Evolutionary conservation across 2,329 filamentous ascomycete genomes (phyloP).

Genomic region (Xylaria sp.): DNA sequence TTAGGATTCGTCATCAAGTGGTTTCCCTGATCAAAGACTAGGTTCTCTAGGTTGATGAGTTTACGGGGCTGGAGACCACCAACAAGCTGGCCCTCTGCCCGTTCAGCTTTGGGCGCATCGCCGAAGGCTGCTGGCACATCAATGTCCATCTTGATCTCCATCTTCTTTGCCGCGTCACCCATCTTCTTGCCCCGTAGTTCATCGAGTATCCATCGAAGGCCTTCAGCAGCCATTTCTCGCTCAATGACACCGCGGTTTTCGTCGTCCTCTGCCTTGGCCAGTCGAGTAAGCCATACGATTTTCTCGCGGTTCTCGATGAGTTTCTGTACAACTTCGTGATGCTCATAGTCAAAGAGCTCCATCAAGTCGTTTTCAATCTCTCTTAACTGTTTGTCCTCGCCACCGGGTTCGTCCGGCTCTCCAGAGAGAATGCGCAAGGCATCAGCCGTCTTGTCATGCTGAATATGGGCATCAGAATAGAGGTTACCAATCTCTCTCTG

Average conservation of each 20-base stretch:
- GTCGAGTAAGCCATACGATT: constrained; percentile 88
- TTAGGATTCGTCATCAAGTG: constrained; percentile 99
- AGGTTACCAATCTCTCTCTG: constrained; percentile 85
- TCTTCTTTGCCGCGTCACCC: constrained; percentile 57
- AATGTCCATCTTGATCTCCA: constrained; percentile 95
- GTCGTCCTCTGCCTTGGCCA: constrained; percentile 76
- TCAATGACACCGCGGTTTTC: constrained; percentile 73
- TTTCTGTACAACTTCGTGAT: constrained; percentile 86
- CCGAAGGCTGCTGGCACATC: constrained; percentile 62
- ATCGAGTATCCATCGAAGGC: constrained; percentile 78
- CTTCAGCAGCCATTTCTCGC: constrained; percentile 85
- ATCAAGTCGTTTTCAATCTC: constrained; percentile 98
- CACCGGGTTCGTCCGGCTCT: constrained; percentile 61
- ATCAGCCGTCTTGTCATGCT: constrained; percentile 85
- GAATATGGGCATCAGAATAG: constrained; percentile 86
- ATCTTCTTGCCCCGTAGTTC: constrained; percentile 73
- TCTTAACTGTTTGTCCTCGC: constrained; percentile 76
- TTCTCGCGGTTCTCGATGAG: constrained; percentile 89
- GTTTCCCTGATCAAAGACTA: constrained; percentile 96
- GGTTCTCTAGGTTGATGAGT: constrained; percentile 88
- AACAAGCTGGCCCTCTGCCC: constrained; percentile 62
- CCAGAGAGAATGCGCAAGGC: constrained; percentile 80
- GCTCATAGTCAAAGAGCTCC: constrained; percentile 96
- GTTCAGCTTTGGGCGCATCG: constrained; percentile 47
- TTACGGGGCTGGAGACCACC: constrained; percentile 82